Evolutionary conservation across 768 basidiomycete species (phyloP).

Genomic region (Thelephora aurantiotincta): DNA sequence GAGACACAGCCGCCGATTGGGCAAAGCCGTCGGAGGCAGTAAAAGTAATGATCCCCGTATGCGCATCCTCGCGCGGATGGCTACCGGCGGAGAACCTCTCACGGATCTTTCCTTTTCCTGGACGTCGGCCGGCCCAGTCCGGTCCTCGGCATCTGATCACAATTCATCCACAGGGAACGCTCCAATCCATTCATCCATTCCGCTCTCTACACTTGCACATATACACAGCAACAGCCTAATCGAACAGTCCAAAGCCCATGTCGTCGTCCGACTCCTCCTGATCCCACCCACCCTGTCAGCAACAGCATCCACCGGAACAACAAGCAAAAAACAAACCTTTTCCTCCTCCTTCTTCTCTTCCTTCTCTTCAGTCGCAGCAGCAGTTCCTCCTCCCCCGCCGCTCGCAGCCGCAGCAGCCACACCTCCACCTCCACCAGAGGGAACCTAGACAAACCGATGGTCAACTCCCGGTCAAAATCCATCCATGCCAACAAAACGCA

Average conservation of each 20-base stretch:
- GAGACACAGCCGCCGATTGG: too few species aligned
- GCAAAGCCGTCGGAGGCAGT: too few species aligned
- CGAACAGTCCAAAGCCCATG: constrained; percentile 99
- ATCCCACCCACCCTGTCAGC: constrained; percentile 2
- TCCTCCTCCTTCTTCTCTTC: constrained; percentile 82
- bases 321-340: constrained; percentile 38
- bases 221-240: constrained; percentile 58
- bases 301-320: neutral
- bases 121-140: constrained; percentile 2
- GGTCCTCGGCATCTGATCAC: constrained; percentile 1
- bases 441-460: constrained; percentile 37
- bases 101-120: neutral
- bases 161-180: too few species aligned
- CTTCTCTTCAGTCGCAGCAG: constrained; percentile 61
- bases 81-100: too few species aligned
- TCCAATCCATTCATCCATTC: neutral
- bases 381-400: constrained; percentile 44
- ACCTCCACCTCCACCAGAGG: constrained; percentile 66
- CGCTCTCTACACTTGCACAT: too few species aligned
- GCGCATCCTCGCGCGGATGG: too few species aligned
- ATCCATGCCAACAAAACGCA: constrained; percentile 22
- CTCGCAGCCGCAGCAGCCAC: constrained; percentile 21
- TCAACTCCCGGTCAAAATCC: neutral
- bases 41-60: too few species aligned
- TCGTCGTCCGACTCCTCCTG: constrained; percentile 95